phyloP scores from a whole-genome alignment of 306 rosid species.

The Pyrus bretschneideri region DNA sequence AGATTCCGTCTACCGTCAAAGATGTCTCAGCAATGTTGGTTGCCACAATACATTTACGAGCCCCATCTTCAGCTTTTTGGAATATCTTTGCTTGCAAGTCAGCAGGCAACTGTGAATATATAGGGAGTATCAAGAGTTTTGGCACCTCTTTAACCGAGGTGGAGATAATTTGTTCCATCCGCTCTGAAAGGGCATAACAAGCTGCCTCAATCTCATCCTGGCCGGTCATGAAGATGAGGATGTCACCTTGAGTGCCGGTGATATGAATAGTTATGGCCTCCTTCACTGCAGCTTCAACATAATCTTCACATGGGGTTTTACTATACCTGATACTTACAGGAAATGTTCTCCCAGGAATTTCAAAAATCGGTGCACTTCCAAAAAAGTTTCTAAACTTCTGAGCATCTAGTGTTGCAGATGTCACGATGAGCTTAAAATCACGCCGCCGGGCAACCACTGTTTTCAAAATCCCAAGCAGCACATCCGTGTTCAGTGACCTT shows the following conservation, averaged over 20 bases:
- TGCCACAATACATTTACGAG: conserved; percentile 89
- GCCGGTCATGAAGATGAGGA: conserved; percentile 95
- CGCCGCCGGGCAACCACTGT: conserved; percentile 86
- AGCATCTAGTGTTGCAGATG: conserved; percentile 93
- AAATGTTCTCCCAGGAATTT: conserved; percentile 95
- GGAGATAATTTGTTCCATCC: conserved; percentile 71
- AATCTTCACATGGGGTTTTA: conserved; percentile 87
- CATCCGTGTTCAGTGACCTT: conserved; percentile 89
- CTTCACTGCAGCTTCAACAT: conserved; percentile 94
- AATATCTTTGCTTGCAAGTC: conserved; percentile 96
- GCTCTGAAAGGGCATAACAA: conserved; percentile 82
- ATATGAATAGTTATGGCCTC: conserved; percentile 93
- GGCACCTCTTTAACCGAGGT: conserved; percentile 68
- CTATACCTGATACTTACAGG: conserved; percentile 70
- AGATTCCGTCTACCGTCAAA: conserved; percentile 89
- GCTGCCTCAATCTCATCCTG: conserved; percentile 99
- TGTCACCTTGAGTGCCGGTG: conserved; percentile 84
- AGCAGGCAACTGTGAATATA: conserved; percentile 94
- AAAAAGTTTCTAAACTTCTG: conserved; percentile 77
- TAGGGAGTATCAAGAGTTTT: conserved; percentile 84
- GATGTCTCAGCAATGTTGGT: conserved; percentile 98
- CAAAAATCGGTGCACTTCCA: conserved; percentile 81
- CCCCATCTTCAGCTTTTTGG: conserved; percentile 86
- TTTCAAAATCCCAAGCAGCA: conserved; percentile 87
- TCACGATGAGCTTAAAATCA: conserved; percentile 89